These are phyloP conservation scores for Pneumocystis jirovecii DNA, from an alignment of 1,139 yeast genomes.

Conservation along the genomic window DNA sequence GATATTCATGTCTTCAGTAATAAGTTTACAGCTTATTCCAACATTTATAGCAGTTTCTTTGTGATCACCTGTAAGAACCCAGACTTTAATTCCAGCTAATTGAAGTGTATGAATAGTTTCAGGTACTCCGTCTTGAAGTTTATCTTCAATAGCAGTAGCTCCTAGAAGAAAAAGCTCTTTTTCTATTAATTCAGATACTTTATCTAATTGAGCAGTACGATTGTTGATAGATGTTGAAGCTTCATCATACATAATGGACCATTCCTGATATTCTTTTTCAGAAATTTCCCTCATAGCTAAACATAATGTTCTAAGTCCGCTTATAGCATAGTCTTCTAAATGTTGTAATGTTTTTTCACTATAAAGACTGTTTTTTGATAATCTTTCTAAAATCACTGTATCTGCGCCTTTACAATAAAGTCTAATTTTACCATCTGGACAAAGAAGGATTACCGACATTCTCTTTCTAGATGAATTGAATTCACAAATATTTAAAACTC, in stretches of 20 bases:
- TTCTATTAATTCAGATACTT: constrained; percentile 76
- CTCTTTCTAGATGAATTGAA: constrained; percentile 94
- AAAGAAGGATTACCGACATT: constrained; percentile 88
- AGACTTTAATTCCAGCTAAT: constrained; percentile 88
- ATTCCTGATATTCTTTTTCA: constrained; percentile 57
- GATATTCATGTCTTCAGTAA: constrained; percentile 92
- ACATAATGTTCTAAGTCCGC: constrained; percentile 89
- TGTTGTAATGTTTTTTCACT: constrained; percentile 72
- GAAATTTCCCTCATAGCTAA: constrained; percentile 72
- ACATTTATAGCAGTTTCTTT: constrained; percentile 99
- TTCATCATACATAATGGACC: constrained; percentile 47
- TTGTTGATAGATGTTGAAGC: constrained; percentile 73
- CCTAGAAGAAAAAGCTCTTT: constrained; percentile 66
- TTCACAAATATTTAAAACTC: constrained; percentile 79
- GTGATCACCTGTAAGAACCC: constrained; percentile 97
- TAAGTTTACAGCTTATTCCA: constrained; percentile 90
- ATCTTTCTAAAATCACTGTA: constrained; percentile 79
- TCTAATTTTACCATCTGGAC: constrained; percentile 86
- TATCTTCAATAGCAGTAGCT: constrained; percentile 97
- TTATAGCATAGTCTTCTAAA: constrained; percentile 91
- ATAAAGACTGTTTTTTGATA: constrained; percentile 62
- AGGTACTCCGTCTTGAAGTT: constrained; percentile 95
- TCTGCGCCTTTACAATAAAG: constrained; percentile 96
- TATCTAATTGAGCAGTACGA: constrained; percentile 63
- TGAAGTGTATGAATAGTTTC: constrained; percentile 90